phyloP scores from a whole-genome alignment of 345 rosid species.

The Trapa bicornis region DNA sequence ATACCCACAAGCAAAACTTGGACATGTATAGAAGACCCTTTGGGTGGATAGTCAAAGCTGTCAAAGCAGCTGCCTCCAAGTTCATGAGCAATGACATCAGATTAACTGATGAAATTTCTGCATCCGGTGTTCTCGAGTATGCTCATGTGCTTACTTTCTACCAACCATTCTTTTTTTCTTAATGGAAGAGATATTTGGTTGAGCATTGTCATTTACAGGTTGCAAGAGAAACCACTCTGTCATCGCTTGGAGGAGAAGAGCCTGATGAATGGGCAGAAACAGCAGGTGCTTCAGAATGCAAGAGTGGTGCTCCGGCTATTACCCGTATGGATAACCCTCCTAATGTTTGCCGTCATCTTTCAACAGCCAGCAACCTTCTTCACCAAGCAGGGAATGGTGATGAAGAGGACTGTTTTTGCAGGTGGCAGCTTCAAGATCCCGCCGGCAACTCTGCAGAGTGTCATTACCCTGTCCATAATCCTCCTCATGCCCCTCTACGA shows the following conservation, averaged over 20 bases:
- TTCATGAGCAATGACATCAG: constrained; percentile 21
- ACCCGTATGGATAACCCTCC: constrained; percentile 87
- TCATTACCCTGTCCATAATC: constrained; percentile 73
- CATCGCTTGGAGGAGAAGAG: constrained; percentile 8
- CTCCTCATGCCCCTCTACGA: constrained; percentile 79
- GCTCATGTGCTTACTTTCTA: constrained; percentile 11
- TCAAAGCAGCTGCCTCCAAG: constrained; percentile 26
- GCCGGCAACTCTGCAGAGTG: constrained; percentile 81
- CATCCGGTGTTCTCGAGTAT: constrained; percentile 63
- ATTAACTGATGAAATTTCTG: constrained; percentile 26
- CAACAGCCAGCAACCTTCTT: constrained; percentile 84
- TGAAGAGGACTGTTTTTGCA: constrained; percentile 56
- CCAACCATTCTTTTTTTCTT: not conserved
- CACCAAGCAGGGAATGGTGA: constrained; percentile 83
- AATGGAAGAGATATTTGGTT: not conserved
- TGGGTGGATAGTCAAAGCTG: constrained; percentile 13
- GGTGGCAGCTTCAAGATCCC: constrained; percentile 56
- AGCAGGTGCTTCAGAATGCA: constrained; percentile 20
- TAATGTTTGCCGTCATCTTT: constrained; percentile 80
- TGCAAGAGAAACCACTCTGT: constrained; percentile 72
- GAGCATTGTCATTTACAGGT: constrained; percentile 29
- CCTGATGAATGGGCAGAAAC: constrained; percentile 10
- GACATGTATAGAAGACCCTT: constrained; percentile 15
- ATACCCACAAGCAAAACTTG: constrained; percentile 21
- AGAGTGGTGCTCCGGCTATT: constrained; percentile 42